These are phyloP conservation scores for Aotearoamyces nothofagi DNA, from an alignment of 2,329 filamentous ascomycete species.

Conservation along the genomic window DNA sequence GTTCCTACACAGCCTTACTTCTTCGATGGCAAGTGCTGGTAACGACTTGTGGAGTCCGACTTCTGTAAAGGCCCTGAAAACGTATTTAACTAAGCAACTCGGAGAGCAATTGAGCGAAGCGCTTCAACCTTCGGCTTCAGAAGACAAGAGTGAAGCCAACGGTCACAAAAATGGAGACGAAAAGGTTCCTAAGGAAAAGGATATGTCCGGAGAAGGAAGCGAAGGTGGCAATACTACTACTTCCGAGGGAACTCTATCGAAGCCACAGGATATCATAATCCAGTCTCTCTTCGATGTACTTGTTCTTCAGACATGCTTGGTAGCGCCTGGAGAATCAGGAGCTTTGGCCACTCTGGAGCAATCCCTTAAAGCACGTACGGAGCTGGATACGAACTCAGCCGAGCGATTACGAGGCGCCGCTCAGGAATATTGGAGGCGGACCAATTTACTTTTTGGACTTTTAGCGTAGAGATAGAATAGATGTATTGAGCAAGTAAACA, in stretches of 20 bases:
- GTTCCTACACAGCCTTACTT: slow-evolving; percentile 50
- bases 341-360: slow-evolving; percentile 28
- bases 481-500: no score
- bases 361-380: slow-evolving; percentile 28
- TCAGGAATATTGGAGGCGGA: slow-evolving; percentile 70
- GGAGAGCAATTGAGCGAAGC: slow-evolving; percentile 22
- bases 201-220: slow-evolving; percentile 1
- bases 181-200: background rate
- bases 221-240: slow-evolving; percentile 1
- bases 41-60: slow-evolving; percentile 68
- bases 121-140: slow-evolving; percentile 9
- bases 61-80: slow-evolving; percentile 49
- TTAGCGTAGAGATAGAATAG: slow-evolving; percentile 38
- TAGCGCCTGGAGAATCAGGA: slow-evolving; percentile 12
- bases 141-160: slow-evolving; percentile 6
- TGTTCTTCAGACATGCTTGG: slow-evolving; percentile 32
- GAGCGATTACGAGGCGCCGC: slow-evolving; percentile 46
- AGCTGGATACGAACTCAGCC: slow-evolving; percentile 29
- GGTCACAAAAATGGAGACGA: slow-evolving; percentile 3
- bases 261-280: slow-evolving; percentile 28
- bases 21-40: slow-evolving; percentile 54
- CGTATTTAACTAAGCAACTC: slow-evolving; percentile 34
- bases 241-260: slow-evolving; percentile 3
- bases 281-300: slow-evolving; percentile 49
- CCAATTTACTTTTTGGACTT: slow-evolving; percentile 67